These are phyloP conservation scores for Mucor plumbeus DNA, from an alignment of 371 early-diverging fungal species.

Conservation along the genomic window DNA sequence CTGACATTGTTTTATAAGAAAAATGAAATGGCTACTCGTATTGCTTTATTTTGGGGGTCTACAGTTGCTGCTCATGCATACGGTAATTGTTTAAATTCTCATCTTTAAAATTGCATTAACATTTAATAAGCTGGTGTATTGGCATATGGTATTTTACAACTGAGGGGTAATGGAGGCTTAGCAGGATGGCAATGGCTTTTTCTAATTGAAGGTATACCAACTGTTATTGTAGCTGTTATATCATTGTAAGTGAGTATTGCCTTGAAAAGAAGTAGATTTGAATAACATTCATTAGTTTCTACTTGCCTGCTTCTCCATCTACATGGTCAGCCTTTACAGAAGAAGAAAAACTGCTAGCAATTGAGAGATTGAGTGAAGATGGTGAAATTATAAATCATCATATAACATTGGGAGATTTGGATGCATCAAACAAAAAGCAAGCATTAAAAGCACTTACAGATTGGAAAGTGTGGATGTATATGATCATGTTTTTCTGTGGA, in stretches of 20 bases:
- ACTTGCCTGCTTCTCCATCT: conserved; percentile 46
- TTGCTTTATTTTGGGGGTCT: conserved; percentile 56
- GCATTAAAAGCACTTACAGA: conserved; percentile 43
- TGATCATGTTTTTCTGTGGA: conserved; percentile 58
- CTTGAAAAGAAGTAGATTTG: too few relatives aligned
- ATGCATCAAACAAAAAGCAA: conserved; percentile 45
- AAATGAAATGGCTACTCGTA: conserved; percentile 54
- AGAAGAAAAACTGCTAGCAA: conserved; percentile 39
- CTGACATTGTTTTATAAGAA: conserved; percentile 53
- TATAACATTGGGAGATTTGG: conserved; percentile 39
- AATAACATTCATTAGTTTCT: conserved; percentile 28
- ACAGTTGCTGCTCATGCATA: conserved; percentile 54
- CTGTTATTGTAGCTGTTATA: conserved; percentile 40
- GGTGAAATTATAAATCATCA: conserved; percentile 22
- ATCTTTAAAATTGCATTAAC: too few relatives aligned
- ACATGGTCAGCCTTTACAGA: conserved; percentile 40
- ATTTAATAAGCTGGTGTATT: conserved; percentile 44
- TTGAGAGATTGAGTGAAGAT: conserved; percentile 31
- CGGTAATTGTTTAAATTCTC: conserved; percentile 36
- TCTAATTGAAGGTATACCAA: conserved; percentile 57
- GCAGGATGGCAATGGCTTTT: conserved; percentile 60
- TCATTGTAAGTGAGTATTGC: conserved; percentile 34
- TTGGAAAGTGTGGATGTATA: conserved; percentile 57
- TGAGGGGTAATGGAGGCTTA: conserved; percentile 43
- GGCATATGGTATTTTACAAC: conserved; percentile 48